Base-by-base conservation (phyloP, 2,329 filamentous ascomycete genomes). In the Fusarium vanettenii region DNA sequence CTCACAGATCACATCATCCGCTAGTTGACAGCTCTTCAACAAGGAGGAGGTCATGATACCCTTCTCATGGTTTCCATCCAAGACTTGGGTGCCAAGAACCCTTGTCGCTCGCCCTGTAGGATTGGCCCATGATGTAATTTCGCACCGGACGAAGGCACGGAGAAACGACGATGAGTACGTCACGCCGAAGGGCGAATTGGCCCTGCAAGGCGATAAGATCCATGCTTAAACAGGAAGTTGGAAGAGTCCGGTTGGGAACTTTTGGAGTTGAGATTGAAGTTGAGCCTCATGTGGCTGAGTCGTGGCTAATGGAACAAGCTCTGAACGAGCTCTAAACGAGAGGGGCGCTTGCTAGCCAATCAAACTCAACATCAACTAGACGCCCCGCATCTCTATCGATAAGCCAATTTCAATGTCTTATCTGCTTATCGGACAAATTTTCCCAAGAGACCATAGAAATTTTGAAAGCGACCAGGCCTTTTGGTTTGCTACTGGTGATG, bases 401-500 rank as follows among this genome's bases (percentile, higher is more conserved):
- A 80, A 76, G 59, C 10, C 60, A 43, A n/a, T 39, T 55, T 66
- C 66, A 65, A 57, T 22, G 35, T 22, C 69, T 71, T 69, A 74
- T 71, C 66, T 48, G 13, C 59, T 70, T 70, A 72, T 70, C 65
- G 72, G 67, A 76, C 50, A 78, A 78, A 76, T 77, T 78, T 78
- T 78, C 67, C 67, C 64, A 60, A 27, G 37, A 31, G 48, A 41
- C 39, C 61, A 60, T 52, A 70, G 71, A 80, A 80, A 71, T 77
- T 80, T 79, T 66, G 45, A 52, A 68, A 57, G 67, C 57, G 60
- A 67, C 65, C 65, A 64, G 61, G 62, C 43, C 60, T 33, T 33
- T 35, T 35, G n/a, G 20, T 57, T 57, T 18, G 20, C 7, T 77
- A 70, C 68, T 71, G 65, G 66, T 71, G 68, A 76, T 71, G 73